Conservation (phyloP, 768 basidiomycete species). For the Mycena haematopus region DNA sequence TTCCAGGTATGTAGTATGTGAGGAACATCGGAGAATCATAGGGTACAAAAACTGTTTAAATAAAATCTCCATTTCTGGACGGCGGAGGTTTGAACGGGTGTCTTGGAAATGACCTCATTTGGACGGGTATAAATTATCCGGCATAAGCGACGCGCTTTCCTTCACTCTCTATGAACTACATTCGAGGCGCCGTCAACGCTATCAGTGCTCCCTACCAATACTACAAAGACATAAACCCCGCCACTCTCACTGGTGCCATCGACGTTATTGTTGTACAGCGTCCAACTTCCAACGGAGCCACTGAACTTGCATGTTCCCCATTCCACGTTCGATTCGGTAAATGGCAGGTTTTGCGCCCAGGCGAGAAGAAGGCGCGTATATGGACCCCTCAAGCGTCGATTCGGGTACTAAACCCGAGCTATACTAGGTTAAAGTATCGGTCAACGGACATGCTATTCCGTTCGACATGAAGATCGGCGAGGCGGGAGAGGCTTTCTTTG, state of each 20-base stretch:
- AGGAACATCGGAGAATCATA: neutral
- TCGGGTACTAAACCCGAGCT: conserved; percentile 3
- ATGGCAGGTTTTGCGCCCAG: conserved; percentile 91
- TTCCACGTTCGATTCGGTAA: conserved; percentile 99
- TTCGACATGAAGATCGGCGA: conserved; percentile 99
- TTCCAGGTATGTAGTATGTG: too few species aligned
- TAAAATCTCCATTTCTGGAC: neutral
- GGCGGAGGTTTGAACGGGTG: neutral
- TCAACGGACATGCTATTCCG: conserved; percentile 87
- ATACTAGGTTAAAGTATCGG: conserved; percentile 86
- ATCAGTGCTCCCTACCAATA: conserved; percentile 89
- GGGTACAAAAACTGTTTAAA: too few species aligned
- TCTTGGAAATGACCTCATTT: neutral
- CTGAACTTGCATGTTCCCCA: conserved; percentile 86
- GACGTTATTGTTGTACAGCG: conserved; percentile 96
- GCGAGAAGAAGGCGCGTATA: conserved; percentile 82
- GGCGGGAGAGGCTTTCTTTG: conserved; percentile 98
- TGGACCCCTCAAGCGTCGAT: conserved; percentile 1
- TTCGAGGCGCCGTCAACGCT: conserved; percentile 84
- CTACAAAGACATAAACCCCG: conserved; percentile 94
- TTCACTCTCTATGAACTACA: conserved; percentile 72
- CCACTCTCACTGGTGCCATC: conserved; percentile 97
- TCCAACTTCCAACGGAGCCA: conserved; percentile 63
- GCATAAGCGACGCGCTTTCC: neutral
- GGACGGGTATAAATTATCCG: neutral